Conservation (phyloP, 495 filamentous ascomycete species). For the Annulohypoxylon stygium region DNA sequence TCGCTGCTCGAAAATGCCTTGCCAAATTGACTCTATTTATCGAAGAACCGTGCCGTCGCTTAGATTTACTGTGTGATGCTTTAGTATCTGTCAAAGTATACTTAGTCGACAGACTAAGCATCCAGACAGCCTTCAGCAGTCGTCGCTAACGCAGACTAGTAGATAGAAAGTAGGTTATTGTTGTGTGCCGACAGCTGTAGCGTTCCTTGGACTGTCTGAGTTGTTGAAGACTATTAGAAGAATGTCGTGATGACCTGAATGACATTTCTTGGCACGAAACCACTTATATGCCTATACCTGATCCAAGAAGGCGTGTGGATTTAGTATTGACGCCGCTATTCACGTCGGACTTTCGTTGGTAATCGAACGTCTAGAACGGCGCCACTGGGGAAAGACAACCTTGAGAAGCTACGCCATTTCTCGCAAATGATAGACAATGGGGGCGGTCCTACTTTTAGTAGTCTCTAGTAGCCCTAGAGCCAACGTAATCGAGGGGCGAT, state of each 20-base stretch:
- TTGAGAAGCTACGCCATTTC: background rate
- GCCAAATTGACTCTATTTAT: slow-evolving; percentile 16
- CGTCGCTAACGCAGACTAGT: slow-evolving; percentile 33
- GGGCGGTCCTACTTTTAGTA: background rate
- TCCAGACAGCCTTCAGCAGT: slow-evolving; percentile 10
- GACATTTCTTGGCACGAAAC: background rate
- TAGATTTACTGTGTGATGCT: slow-evolving; percentile 13
- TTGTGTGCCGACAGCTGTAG: slow-evolving; percentile 19
- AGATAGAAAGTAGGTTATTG: slow-evolving; percentile 20
- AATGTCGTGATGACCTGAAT: slow-evolving; percentile 1
- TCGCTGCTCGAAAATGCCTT: background rate
- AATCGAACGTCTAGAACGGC: background rate
- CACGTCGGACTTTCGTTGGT: background rate
- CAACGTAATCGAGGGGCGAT: slow-evolving; percentile 10
- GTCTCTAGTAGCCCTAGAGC: background rate
- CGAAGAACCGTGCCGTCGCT: slow-evolving; percentile 7
- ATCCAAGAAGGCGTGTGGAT: background rate
- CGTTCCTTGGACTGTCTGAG: slow-evolving; percentile 14
- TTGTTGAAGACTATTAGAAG: background rate
- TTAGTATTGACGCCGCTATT: background rate
- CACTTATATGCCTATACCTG: background rate
- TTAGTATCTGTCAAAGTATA: slow-evolving; percentile 1
- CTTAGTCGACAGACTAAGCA: background rate
- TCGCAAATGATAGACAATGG: background rate
- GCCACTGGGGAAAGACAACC: background rate